Conservation (phyloP, 495 filamentous ascomycete genomes). For the Geopyxis carbonaria region DNA sequence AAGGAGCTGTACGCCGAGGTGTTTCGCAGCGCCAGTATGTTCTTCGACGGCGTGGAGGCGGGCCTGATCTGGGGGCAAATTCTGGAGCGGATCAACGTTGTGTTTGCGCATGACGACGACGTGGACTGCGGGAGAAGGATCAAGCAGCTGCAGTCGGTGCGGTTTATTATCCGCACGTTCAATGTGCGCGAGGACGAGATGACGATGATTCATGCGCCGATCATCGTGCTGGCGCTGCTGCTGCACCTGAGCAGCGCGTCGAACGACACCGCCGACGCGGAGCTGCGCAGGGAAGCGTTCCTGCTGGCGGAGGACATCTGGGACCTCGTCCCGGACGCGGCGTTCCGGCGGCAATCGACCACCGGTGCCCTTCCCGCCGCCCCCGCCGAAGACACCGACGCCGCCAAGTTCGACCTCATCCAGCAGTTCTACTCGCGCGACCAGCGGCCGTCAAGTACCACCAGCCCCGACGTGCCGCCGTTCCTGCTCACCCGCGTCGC, state of each 20-base stretch:
- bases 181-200: slow-evolving; percentile 83
- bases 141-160: slow-evolving; percentile 51
- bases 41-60: slow-evolving; percentile 95
- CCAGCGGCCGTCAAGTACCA: slow-evolving; percentile 27
- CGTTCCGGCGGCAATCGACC: slow-evolving; percentile 36
- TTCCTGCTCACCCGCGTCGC: slow-evolving; percentile 16
- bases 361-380: slow-evolving; percentile 8
- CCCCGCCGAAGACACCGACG: slow-evolving; percentile 22
- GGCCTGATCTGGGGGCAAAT: slow-evolving; percentile 81
- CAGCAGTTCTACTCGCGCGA: slow-evolving; percentile 45
- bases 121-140: slow-evolving; percentile 25
- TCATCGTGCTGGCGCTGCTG: slow-evolving; percentile 50
- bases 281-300: slow-evolving; percentile 27
- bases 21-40: slow-evolving; percentile 75
- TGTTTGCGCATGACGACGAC: slow-evolving; percentile 35
- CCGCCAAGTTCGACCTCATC: slow-evolving; percentile 38
- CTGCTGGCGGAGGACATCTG: slow-evolving; percentile 38
- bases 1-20: slow-evolving; percentile 69
- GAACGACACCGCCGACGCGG: slow-evolving; percentile 28
- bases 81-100: slow-evolving; percentile 38
- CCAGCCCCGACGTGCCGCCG: slow-evolving; percentile 5
- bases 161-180: slow-evolving; percentile 73
- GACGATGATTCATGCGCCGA: slow-evolving; percentile 66
- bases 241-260: slow-evolving; percentile 34
- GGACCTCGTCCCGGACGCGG: slow-evolving; percentile 51